Percentiles rank a stretch among this genome's conserved stretches.
Evolutionary conservation across 345 rosid species (phyloP).

Genomic region (Litchi chinensis): DNA sequence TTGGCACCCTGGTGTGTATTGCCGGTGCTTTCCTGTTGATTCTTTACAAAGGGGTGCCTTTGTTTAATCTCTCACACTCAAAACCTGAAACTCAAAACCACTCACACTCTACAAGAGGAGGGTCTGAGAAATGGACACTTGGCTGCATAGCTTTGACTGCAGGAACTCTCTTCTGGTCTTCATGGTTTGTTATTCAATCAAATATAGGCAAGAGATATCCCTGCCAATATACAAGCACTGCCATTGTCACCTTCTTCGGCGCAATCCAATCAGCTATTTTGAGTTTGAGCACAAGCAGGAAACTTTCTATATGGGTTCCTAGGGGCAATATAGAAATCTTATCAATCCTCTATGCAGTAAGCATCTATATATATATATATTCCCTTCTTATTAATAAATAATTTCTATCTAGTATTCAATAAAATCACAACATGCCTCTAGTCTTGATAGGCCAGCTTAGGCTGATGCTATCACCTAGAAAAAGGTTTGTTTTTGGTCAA

Average conservation of each 20-base stretch:
- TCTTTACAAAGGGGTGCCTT: constrained; percentile 48
- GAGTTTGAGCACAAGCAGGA: constrained; percentile 34
- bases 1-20: constrained; percentile 46
- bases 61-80: constrained; percentile 33
- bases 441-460: not conserved
- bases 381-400: too few species aligned
- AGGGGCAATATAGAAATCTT: constrained; percentile 47
- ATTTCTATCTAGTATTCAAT: too few species aligned
- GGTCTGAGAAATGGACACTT: constrained; percentile 41
- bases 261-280: constrained; percentile 59
- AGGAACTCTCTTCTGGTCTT: constrained; percentile 57
- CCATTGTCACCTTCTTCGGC: constrained; percentile 63
- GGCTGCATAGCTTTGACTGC: constrained; percentile 48
- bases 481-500: not conserved
- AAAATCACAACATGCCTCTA: too few species aligned
- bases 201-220: constrained; percentile 53
- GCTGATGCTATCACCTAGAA: not conserved
- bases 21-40: constrained; percentile 46
- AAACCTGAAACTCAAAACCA: constrained; percentile 9
- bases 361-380: constrained; percentile 1
- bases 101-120: constrained; percentile 21
- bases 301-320: constrained; percentile 50
- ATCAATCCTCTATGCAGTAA: constrained; percentile 51
- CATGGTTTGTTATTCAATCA: constrained; percentile 62
- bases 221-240: constrained; percentile 61